These are phyloP conservation scores for Fusarium heterosporum DNA, from an alignment of 2,329 filamentous ascomycete species.

Conservation along the genomic window DNA sequence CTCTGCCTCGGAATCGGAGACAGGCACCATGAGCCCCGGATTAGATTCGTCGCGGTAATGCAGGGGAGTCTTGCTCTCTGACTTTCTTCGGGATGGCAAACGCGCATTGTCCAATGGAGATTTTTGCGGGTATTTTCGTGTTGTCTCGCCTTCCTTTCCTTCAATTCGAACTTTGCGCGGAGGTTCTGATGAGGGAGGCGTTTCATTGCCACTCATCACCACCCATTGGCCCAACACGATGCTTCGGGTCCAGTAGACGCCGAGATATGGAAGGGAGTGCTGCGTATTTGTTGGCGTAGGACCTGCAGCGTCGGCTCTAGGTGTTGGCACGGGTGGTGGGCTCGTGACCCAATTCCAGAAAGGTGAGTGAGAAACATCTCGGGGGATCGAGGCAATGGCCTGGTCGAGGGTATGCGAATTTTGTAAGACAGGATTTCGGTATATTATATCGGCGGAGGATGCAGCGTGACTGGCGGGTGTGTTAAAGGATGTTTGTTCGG, in stretches of 20 bases:
- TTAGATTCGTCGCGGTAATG: constrained; percentile 50
- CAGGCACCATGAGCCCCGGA: constrained; percentile 50
- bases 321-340: constrained; percentile 21
- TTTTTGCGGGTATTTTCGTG: constrained; percentile 40
- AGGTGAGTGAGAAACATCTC: constrained; percentile 47
- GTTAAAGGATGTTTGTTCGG: constrained; percentile 20
- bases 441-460: constrained; percentile 45
- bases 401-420: constrained; percentile 49
- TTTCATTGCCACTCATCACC: constrained; percentile 55
- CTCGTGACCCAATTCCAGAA: constrained; percentile 57
- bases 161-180: constrained; percentile 50
- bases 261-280: constrained; percentile 49
- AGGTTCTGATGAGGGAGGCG: constrained; percentile 48
- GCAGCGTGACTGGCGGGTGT: background rate
- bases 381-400: constrained; percentile 47
- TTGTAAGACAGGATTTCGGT: constrained; percentile 55
- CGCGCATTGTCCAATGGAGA: constrained; percentile 39
- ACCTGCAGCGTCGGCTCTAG: constrained; percentile 10
- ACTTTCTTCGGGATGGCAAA: constrained; percentile 37
- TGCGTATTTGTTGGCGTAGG: constrained; percentile 31
- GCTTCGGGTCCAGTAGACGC: constrained; percentile 54
- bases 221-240: constrained; percentile 52
- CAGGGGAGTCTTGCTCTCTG: constrained; percentile 45
- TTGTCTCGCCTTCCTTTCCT: constrained; percentile 36
- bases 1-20: constrained; percentile 52